A percentile compares a stretch with the other conserved stretches of the same genome.
Conservation (phyloP, 805 yeast species). For the Metschnikowia rubicola region DNA sequence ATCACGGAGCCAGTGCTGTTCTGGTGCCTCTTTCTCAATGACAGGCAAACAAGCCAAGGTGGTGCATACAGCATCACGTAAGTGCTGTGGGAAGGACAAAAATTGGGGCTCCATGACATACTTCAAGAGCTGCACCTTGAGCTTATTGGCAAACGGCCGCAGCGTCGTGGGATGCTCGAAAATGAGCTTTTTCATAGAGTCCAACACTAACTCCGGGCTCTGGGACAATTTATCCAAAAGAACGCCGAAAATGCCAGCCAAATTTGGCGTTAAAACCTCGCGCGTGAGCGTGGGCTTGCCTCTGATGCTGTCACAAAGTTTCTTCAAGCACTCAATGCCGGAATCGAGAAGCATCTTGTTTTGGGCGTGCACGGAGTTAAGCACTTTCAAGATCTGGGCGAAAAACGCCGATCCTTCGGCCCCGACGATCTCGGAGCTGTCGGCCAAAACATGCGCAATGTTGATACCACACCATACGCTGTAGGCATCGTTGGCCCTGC, state of each 20-base stretch:
- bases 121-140: constrained; percentile 42
- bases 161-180: constrained; percentile 70
- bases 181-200: constrained; percentile 39
- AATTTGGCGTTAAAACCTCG: constrained; percentile 76
- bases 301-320: constrained; percentile 48
- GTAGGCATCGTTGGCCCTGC: constrained; percentile 41
- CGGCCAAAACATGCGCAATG: constrained; percentile 42
- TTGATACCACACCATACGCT: constrained; percentile 59
- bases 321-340: constrained; percentile 39
- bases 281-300: constrained; percentile 84
- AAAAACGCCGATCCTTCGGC: constrained; percentile 39
- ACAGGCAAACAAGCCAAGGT: constrained; percentile 56
- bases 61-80: constrained; percentile 43
- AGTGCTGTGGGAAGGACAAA: constrained; percentile 34
- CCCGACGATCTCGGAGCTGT: constrained; percentile 29
- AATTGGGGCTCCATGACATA: constrained; percentile 34
- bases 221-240: constrained; percentile 42
- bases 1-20: constrained; percentile 44
- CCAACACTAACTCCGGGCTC: constrained; percentile 32
- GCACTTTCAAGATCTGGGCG: constrained; percentile 37
- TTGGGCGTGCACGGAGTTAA: constrained; percentile 38
- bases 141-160: constrained; percentile 70
- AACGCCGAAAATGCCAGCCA: constrained; percentile 57
- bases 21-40: constrained; percentile 51
- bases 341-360: constrained; percentile 34